Base-by-base conservation (phyloP, 2,329 filamentous ascomycete species). In the Acarospora socialis region DNA sequence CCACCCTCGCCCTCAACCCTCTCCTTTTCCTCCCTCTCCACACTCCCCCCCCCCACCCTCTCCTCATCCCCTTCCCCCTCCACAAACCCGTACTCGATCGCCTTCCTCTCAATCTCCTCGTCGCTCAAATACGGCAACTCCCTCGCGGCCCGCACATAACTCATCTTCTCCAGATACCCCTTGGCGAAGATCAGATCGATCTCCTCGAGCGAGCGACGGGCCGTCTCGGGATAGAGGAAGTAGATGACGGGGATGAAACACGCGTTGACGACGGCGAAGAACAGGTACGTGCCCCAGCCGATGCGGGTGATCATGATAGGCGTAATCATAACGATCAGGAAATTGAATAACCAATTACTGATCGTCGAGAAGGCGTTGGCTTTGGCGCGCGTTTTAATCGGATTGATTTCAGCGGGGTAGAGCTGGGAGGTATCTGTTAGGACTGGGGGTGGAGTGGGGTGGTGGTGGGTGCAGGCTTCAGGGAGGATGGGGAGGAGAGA, bases 161-260 rank as follows among this genome's bases (percentile, higher is more conserved):
- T 68, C 4, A 68, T 73, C 2, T 70, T 66, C 51, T 76, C 72
- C 18, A 59, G 49, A 41, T 60, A 61, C 7, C 68, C 69, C 56
- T 73, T 73, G 10, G 44, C 39, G 30, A 46, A 44, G 35, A 49
- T 42, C 26, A 48, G 36, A 24, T 49, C 44, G 14, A 57, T 59
- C 21, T 56, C 57, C 39, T 62, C 57, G 17, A 47, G 43, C 31
- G 47, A 54, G 3, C 55, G 55, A 56, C 62, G 33, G 55, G 56
- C 55, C 2, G 63, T 63, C 46, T 66, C 64, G 0, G 62, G 61
- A 45, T 70, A 65, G 54, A 68, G 65, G 54, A 69, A 63, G 49
- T 58, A 65, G 46, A 66, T 64, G 37, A 65, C 35, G 7, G 66
- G 65, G 26, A 69, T 57, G 52, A 66, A 68, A 24, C 50, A 40